Conservation (phyloP, 805 yeast species). For the Candida vartiovaarae region DNA sequence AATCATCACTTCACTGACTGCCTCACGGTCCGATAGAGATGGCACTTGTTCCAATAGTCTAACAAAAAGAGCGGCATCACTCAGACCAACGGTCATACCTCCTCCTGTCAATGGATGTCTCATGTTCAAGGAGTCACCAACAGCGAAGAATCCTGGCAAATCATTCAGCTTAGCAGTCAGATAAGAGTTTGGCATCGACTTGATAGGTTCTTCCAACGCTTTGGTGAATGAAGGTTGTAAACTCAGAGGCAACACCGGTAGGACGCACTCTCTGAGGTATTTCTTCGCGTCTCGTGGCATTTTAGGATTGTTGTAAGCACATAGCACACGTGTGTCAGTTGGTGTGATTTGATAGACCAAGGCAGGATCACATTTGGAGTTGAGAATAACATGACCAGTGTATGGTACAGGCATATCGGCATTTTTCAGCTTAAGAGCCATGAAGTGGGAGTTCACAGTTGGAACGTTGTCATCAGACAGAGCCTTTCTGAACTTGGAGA, state of each 20-base stretch:
- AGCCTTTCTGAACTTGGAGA: slow-evolving; percentile 82
- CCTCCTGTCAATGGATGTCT: slow-evolving; percentile 98
- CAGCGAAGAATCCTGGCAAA: slow-evolving; percentile 66
- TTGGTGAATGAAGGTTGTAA: slow-evolving; percentile 59
- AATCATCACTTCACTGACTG: slow-evolving; percentile 48
- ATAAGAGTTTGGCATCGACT: slow-evolving; percentile 92
- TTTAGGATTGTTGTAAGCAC: slow-evolving; percentile 71
- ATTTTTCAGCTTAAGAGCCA: slow-evolving; percentile 70
- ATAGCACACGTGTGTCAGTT: slow-evolving; percentile 77
- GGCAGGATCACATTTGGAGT: slow-evolving; percentile 74
- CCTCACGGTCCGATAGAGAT: slow-evolving; percentile 50
- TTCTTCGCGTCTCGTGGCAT: slow-evolving; percentile 64
- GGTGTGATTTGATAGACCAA: slow-evolving; percentile 82
- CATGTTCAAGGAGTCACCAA: slow-evolving; percentile 96
- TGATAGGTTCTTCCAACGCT: slow-evolving; percentile 58
- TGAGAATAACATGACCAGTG: slow-evolving; percentile 88
- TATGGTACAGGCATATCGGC: slow-evolving; percentile 68
- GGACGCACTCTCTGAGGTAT: slow-evolving; percentile 55
- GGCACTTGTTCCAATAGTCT: slow-evolving; percentile 48
- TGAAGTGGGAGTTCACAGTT: slow-evolving; percentile 71
- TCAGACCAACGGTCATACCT: slow-evolving; percentile 96
- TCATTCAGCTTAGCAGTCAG: slow-evolving; percentile 69
- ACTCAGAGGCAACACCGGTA: slow-evolving; percentile 59
- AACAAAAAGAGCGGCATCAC: slow-evolving; percentile 69
- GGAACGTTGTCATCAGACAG: slow-evolving; percentile 59